A percentile compares a stretch with the other conserved stretches of the same genome.
Evolutionary conservation across 2,329 filamentous ascomycete species (phyloP).

Genomic region (Ceratocystis cacaofunesta): DNA sequence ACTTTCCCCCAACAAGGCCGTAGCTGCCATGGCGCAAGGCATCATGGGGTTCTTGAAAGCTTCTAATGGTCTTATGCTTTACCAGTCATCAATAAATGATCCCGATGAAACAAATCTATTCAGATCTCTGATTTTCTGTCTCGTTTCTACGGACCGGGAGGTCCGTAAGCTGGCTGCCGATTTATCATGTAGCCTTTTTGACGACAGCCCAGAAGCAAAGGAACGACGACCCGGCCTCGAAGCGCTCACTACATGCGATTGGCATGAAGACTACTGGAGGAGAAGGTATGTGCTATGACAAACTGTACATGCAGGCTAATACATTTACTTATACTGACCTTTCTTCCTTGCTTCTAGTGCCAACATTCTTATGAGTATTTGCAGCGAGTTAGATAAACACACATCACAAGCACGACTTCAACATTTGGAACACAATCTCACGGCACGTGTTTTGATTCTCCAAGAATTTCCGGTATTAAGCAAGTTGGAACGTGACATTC

Average conservation of each 20-base stretch:
- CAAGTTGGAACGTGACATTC: slow-evolving; percentile 37
- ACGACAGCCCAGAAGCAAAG: slow-evolving; percentile 24
- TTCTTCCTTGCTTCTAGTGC: slow-evolving; percentile 5
- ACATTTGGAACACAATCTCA: slow-evolving; percentile 35
- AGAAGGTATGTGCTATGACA: slow-evolving; percentile 29
- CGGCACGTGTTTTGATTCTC: slow-evolving; percentile 39
- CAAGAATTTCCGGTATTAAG: slow-evolving; percentile 23
- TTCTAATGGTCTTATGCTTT: slow-evolving; percentile 23
- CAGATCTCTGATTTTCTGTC: slow-evolving; percentile 36
- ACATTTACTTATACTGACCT: too few relatives aligned
- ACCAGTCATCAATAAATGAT: slow-evolving; percentile 19
- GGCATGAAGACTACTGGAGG: slow-evolving; percentile 36
- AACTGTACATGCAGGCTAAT: too few relatives aligned
- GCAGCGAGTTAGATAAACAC: slow-evolving; percentile 13
- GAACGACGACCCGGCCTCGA: slow-evolving; percentile 26
- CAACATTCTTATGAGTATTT: slow-evolving; percentile 11
- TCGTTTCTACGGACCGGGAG: slow-evolving; percentile 36
- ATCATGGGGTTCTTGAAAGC: slow-evolving; percentile 44
- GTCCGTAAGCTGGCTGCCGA: slow-evolving; percentile 34
- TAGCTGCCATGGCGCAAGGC: slow-evolving; percentile 32
- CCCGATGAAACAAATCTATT: slow-evolving; percentile 11
- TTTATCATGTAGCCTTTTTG: slow-evolving; percentile 36
- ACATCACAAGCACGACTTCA: slow-evolving; percentile 11
- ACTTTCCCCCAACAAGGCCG: slow-evolving; percentile 21
- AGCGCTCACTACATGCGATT: slow-evolving; percentile 25